Percentiles rank a stretch among this genome's conserved stretches.
phyloP scores from a whole-genome alignment of 1,284 basidiomycete species.

The Pyrrhoderma noxium region DNA sequence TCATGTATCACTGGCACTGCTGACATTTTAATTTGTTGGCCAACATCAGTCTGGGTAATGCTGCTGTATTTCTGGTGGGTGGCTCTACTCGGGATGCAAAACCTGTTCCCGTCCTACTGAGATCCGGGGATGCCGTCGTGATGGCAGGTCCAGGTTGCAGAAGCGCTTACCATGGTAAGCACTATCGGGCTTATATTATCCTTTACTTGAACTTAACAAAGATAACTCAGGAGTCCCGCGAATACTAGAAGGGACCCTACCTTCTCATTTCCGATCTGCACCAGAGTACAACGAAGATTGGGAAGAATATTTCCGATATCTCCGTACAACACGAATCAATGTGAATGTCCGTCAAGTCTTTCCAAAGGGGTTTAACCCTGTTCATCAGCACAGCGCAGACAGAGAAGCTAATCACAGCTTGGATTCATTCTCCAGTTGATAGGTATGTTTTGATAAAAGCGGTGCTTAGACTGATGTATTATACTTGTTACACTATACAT shows the following conservation, averaged over 20 bases:
- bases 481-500: constrained; percentile 1
- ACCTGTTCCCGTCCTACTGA: constrained; percentile 75
- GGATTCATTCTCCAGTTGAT: not conserved
- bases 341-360: constrained; percentile 87
- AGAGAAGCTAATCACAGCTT: not conserved
- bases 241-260: constrained; percentile 73
- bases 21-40: constrained; percentile 1
- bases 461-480: not conserved
- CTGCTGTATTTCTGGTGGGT: constrained; percentile 85
- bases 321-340: constrained; percentile 70
- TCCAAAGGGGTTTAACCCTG: constrained; percentile 57
- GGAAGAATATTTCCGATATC: constrained; percentile 55
- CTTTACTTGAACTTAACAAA: not conserved
- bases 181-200: not conserved
- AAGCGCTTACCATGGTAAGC: constrained; percentile 76
- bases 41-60: constrained; percentile 65
- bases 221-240: constrained; percentile 67
- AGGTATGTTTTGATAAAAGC: constrained; percentile 1
- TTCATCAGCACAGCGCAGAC: too few relatives aligned
- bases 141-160: constrained; percentile 84
- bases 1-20: not conserved
- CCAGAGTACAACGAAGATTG: constrained; percentile 36
- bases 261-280: constrained; percentile 43
- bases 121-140: constrained; percentile 85
- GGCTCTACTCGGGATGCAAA: constrained; percentile 64